Conservation (phyloP, 2,329 filamentous ascomycete species). For the Diaporthe sp. region DNA sequence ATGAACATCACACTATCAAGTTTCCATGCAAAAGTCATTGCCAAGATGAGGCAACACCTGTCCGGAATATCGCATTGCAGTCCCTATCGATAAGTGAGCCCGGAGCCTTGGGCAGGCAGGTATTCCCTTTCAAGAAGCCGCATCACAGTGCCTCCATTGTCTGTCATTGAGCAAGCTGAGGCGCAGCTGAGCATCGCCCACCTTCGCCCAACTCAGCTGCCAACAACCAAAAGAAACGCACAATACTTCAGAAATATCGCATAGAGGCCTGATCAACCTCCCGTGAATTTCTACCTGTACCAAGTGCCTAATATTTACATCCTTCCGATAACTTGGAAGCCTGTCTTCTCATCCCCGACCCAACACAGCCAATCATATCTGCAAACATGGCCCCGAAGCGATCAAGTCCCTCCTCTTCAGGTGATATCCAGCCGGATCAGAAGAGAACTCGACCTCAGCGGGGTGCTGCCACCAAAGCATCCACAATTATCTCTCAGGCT, state of each 20-base stretch:
- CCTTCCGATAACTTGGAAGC: neutral
- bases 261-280: neutral
- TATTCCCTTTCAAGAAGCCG: neutral
- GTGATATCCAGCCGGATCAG: neutral
- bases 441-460: constrained; percentile 13
- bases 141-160: neutral
- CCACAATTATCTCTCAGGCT: constrained; percentile 12
- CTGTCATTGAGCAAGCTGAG: neutral
- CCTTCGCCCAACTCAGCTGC: neutral
- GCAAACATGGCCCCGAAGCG: constrained; percentile 23
- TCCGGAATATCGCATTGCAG: neutral
- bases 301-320: neutral
- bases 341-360: neutral
- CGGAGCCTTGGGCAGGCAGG: neutral
- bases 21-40: neutral
- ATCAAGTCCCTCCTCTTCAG: constrained; percentile 9
- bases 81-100: constrained; percentile 20
- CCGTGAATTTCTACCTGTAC: neutral
- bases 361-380: neutral
- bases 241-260: neutral
- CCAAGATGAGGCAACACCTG: constrained; percentile 22
- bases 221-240: neutral
- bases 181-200: neutral
- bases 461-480: constrained; percentile 38
- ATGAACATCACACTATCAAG: neutral